A percentile compares a stretch with the other conserved stretches of the same genome.
Conservation (phyloP, 163 green algal species). For the Chlorella variabilis region DNA sequence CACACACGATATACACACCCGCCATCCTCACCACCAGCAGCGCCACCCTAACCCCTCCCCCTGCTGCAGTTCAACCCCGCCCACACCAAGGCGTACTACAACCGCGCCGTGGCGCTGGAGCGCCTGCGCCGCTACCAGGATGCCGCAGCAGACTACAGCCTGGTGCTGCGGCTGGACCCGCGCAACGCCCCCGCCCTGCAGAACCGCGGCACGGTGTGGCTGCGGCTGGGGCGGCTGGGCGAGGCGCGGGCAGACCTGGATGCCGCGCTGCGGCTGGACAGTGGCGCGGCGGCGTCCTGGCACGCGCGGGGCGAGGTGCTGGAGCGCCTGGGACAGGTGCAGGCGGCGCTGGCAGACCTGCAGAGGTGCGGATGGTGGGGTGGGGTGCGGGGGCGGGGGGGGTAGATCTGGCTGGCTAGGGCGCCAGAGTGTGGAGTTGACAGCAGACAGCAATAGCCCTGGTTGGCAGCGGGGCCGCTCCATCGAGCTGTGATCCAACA, state of each 20-base stretch:
- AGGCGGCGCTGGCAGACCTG: constrained; percentile 69
- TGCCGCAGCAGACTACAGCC: constrained; percentile 60
- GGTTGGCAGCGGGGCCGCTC: too few species aligned
- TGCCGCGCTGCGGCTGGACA: constrained; percentile 1
- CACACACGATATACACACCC: too few species aligned
- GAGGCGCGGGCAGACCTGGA: constrained; percentile 14
- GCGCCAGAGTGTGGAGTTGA: too few species aligned
- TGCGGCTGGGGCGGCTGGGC: constrained; percentile 57
- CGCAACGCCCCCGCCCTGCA: constrained; percentile 73
- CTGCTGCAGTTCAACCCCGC: constrained; percentile 59
- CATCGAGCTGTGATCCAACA: too few species aligned
- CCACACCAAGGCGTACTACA: constrained; percentile 88
- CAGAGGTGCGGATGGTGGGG: too few species aligned
- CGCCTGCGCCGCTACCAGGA: constrained; percentile 46
- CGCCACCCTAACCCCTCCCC: not conserved
- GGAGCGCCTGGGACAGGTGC: constrained; percentile 43
- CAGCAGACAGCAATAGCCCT: too few species aligned
- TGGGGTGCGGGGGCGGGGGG: too few species aligned
- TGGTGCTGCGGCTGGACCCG: constrained; percentile 76
- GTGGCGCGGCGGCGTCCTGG: constrained; percentile 40
- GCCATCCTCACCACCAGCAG: too few species aligned
- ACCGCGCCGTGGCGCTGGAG: constrained; percentile 83
- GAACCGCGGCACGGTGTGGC: constrained; percentile 75
- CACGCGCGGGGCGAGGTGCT: constrained; percentile 40
- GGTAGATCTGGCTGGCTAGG: too few species aligned